These are phyloP conservation scores for Aspergillus terreus DNA, from an alignment of 2,329 filamentous ascomycete genomes.

Conservation along the genomic window DNA sequence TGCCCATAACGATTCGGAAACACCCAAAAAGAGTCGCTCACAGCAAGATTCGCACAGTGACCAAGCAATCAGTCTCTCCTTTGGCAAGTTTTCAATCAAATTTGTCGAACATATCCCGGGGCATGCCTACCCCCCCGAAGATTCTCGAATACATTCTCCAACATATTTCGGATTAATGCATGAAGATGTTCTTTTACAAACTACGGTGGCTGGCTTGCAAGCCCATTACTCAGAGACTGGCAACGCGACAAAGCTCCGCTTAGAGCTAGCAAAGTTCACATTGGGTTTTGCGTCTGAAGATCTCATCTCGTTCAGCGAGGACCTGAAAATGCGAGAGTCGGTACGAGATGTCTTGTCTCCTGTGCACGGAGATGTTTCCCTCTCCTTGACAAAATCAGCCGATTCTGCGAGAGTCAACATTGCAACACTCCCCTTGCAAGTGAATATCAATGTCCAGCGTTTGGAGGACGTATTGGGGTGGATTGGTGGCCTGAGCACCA, in stretches of 20 bases:
- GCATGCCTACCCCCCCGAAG: conserved; percentile 20
- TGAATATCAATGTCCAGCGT: conserved; percentile 72
- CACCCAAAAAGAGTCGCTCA: conserved; percentile 3
- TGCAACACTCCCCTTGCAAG: conserved; percentile 70
- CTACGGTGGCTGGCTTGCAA: conserved; percentile 23
- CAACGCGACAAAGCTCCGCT: conserved; percentile 22
- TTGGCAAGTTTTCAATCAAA: conserved; percentile 30
- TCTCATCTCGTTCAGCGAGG: conserved; percentile 51
- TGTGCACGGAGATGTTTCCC: conserved; percentile 36
- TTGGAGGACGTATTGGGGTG: conserved; percentile 83
- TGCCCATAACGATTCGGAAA: conserved; percentile 9
- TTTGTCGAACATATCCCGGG: conserved; percentile 37
- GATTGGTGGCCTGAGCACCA: conserved; percentile 87
- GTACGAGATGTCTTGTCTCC: conserved; percentile 38
- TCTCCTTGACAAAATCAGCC: conserved; percentile 31
- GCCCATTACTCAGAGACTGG: conserved; percentile 19
- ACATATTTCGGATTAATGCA: conserved; percentile 19
- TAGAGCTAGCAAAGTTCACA: conserved; percentile 40
- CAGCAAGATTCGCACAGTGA: conserved; percentile 8
- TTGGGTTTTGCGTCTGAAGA: conserved; percentile 48
- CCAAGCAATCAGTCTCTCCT: conserved; percentile 21
- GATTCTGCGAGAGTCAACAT: conserved; percentile 52
- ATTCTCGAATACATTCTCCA: conserved; percentile 9
- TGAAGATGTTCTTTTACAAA: conserved; percentile 33
- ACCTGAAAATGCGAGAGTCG: conserved; percentile 45